Conservation (phyloP, 768 basidiomycete species). For the Hericium coralloides region DNA sequence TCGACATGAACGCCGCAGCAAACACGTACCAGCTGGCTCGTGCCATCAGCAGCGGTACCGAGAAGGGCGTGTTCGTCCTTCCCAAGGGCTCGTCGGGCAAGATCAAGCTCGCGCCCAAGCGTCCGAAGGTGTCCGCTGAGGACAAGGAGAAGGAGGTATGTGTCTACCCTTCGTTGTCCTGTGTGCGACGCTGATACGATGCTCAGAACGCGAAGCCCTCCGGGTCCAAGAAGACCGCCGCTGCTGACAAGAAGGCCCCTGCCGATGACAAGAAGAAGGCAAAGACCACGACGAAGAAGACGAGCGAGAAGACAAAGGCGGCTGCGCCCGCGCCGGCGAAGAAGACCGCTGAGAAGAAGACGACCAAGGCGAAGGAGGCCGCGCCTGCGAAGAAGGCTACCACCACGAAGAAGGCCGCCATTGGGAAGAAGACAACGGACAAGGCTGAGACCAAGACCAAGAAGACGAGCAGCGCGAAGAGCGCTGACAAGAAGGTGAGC, state of each 20-base stretch:
- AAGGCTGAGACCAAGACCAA: slow-evolving; percentile 4
- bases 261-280: slow-evolving; percentile 25
- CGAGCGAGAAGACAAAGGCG: slow-evolving; percentile 19
- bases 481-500: slow-evolving; percentile 25
- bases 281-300: slow-evolving; percentile 20
- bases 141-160: slow-evolving; percentile 39
- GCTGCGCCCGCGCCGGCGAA: slow-evolving; percentile 12
- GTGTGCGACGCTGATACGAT: slow-evolving; percentile 1
- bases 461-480: slow-evolving; percentile 20
- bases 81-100: slow-evolving; percentile 65
- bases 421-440: slow-evolving; percentile 25
- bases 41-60: slow-evolving; percentile 45
- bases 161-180: slow-evolving; percentile 1
- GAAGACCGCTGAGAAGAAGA: slow-evolving; percentile 22
- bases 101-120: slow-evolving; percentile 64
- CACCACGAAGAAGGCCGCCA: slow-evolving; percentile 23
- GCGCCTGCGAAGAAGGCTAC: slow-evolving; percentile 27
- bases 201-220: slow-evolving; percentile 27
- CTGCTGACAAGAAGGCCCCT: slow-evolving; percentile 28
- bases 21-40: slow-evolving; percentile 40
- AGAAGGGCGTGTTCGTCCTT: slow-evolving; percentile 42
- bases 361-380: slow-evolving; percentile 24
- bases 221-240: slow-evolving; percentile 17
- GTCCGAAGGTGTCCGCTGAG: slow-evolving; percentile 26
- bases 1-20: slow-evolving; percentile 34